Evolutionary conservation across 2,329 filamentous ascomycete genomes (phyloP).

Genomic region (Aspergillus awamori): DNA sequence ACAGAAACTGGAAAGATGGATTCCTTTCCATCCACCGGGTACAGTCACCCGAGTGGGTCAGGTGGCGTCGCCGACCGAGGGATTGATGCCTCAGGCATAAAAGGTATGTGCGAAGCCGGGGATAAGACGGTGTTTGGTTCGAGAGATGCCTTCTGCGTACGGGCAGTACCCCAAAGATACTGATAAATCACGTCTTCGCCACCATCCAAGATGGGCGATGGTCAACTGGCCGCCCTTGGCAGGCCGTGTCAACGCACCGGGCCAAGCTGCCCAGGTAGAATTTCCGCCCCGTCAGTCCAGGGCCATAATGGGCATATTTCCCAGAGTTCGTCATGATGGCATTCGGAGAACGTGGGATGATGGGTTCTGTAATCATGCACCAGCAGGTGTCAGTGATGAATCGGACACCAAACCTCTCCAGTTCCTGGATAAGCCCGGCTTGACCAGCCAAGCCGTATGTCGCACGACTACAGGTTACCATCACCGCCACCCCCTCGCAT

Average conservation of each 20-base stretch:
- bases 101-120: too few species aligned
- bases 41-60: too few species aligned
- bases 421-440: conserved; percentile 30
- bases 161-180: too few species aligned
- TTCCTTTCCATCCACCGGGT: too few species aligned
- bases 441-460: conserved; percentile 26
- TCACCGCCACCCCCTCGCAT: conserved; percentile 6
- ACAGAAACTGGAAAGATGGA: too few species aligned
- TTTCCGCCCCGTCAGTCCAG: conserved; percentile 24
- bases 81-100: too few species aligned
- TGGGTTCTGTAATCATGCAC: conserved; percentile 51
- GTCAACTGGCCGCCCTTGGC: neutral
- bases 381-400: conserved; percentile 53
- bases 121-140: too few species aligned
- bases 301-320: conserved; percentile 51
- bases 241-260: conserved; percentile 31
- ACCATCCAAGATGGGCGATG: neutral
- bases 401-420: conserved; percentile 44
- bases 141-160: too few species aligned
- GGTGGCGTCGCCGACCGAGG: too few species aligned
- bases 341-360: conserved; percentile 32
- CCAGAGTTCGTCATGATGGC: conserved; percentile 51
- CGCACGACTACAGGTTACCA: conserved; percentile 28
- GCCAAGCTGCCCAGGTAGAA: conserved; percentile 32
- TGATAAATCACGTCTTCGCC: neutral